Base-by-base conservation (phyloP, 768 basidiomycete genomes). In the Suillus hirtellus region DNA sequence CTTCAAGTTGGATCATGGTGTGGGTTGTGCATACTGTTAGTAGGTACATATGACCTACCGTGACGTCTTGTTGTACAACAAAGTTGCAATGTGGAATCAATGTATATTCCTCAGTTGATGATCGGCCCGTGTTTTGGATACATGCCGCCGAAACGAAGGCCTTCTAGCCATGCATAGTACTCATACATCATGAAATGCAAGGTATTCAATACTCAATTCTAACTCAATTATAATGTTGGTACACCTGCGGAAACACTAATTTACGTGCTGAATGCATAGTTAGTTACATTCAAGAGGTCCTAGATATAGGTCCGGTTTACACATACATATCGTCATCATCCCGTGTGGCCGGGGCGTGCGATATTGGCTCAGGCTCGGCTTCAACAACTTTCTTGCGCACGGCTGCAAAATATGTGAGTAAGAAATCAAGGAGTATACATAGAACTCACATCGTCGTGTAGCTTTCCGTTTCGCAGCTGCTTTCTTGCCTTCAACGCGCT, bases 401-500 rank as follows among this genome's bases (percentile, higher is more conserved):
- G 9, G 75, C 78, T 69, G 58, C 59, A 35, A 59, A 21, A 43
- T 14, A 44, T 21, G 17, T 47, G 11, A 55, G 54, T 11, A 14
- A 31, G 14, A 42, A 31, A 42, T 42, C 21, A 4, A 27, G 24
- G 24, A 27, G 9, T 15, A 42, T 10, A n/a, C 24, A 31, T 19
- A 31, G 4, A 17, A 66, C 78, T 63, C 59, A 84, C 84, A 76
- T 65, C 79, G 75, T 24, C 80, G 72, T 6, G 86, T 83, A 11
- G 88, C 89, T 72, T 89, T 92, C 76, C 87, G 91, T 21, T 82
- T 85, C 4, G 92, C 92, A 6, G 88, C 90, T 60, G 89, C 84
- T 59, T 84, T 93, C 81, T 93, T 95, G 63, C 87, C 86, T 70
- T 90, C 83, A 15, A 92, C 94, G 37, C 92, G 86, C 68, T 90